These are phyloP conservation scores for Tetradesmus obliquus DNA, from an alignment of 139 green algal genomes.

Conservation along the genomic window DNA sequence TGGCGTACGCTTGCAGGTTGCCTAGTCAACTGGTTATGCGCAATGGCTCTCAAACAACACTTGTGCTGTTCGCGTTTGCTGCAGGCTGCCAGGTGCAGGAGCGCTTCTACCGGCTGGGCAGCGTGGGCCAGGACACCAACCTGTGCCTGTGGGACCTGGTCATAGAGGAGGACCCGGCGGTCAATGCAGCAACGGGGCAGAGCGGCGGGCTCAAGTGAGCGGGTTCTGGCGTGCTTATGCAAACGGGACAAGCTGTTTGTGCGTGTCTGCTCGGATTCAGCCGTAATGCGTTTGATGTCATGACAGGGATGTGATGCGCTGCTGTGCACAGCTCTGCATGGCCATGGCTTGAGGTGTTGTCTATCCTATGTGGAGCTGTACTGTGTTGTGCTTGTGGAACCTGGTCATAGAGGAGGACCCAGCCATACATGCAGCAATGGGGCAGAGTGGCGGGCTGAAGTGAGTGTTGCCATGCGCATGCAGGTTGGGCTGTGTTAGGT, in stretches of 20 bases:
- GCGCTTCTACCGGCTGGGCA: slow-evolving; percentile 78
- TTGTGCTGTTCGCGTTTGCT: not conserved
- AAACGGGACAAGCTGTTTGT: not conserved
- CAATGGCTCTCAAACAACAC: not conserved
- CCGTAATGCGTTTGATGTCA: not conserved
- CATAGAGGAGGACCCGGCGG: slow-evolving; percentile 53
- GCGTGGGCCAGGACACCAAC: slow-evolving; percentile 84
- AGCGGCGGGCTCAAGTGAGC: slow-evolving; percentile 53
- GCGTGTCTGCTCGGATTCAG: not conserved
- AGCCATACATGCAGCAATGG: not conserved
- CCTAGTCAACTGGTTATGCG: too few species aligned
- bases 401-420: slow-evolving; percentile 67
- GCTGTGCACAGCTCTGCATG: too few species aligned
- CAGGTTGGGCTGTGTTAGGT: not conserved
- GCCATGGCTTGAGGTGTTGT: too few species aligned
- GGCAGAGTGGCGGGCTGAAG: slow-evolving; percentile 49
- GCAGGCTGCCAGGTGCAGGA: slow-evolving; percentile 26
- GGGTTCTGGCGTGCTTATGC: not conserved
- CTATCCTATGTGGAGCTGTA: too few species aligned
- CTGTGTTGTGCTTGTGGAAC: slow-evolving; percentile 82
- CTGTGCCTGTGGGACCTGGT: slow-evolving; percentile 90
- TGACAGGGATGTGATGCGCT: too few species aligned
- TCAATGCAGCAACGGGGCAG: slow-evolving; percentile 24
- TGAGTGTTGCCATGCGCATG: not conserved
- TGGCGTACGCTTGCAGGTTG: too few species aligned